Evolutionary conservation across 352 stramenopile genomes (phyloP), one percentile per base, ranked within the genome.

Genomic region (Globisporangium heterothallicum): DNA sequence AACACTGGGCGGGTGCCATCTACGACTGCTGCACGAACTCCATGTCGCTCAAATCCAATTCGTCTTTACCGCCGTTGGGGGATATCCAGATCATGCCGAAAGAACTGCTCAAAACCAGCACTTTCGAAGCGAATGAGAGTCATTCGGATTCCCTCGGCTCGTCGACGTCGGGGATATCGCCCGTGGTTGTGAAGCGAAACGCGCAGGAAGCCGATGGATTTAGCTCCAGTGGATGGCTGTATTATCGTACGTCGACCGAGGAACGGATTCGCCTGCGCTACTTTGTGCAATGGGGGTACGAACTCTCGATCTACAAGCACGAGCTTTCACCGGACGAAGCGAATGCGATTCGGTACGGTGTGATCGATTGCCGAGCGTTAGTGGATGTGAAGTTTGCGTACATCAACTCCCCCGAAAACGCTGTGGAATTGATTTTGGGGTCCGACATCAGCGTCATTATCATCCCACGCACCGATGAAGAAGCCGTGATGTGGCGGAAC

Each of bases 291-390:
- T 92, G 79, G 78, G 84, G 84, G 8, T 90, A 87, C 54, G 84
- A 95, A 44, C 63, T 95, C 9, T 92, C 84, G 6, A 95, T 95
- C 57, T 95, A 92, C 66, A 95, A 95, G 66, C 84, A 95, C 63
- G 82, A 93, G 50, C 65, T 95, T 5, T 55, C 89, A 9, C 68
- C 77, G 21, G 80, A 95, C 36, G 84, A 95, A 52, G 68, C 72
- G 4, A 76, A 62, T 16, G 74, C 84, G 3, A 94, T 94, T 61
- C 84, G 84, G 0, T 92, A 94, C 51, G 84, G 84, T 49, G 84
- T 94, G 4, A 89, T 94, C 22, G 84, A 94, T 58, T 92, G 82
- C 18, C 81, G 84, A 6, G 81, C 81, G 24, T 63, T 94, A 4
- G 68, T 88, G 7, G 84, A 94, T 38, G 84, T 92, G 36, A 78